These are phyloP conservation scores for Diplosphaera chodatii DNA, from an alignment of 139 green algal genomes.

Conservation along the genomic window DNA sequence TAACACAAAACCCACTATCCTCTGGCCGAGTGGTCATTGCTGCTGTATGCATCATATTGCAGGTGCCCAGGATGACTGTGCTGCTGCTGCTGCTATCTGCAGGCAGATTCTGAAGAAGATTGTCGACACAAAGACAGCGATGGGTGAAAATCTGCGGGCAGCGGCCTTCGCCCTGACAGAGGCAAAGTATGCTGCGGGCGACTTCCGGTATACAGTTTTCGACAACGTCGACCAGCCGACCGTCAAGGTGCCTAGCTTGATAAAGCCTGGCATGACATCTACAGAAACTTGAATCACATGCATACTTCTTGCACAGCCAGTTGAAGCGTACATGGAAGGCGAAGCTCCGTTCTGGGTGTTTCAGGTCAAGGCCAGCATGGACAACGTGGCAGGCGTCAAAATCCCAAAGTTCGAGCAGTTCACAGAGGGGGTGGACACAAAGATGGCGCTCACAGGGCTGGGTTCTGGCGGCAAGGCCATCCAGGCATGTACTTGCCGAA, in stretches of 20 bases:
- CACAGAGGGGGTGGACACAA: slow-evolving; percentile 55
- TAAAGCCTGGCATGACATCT: too few species aligned
- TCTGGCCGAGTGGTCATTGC: too few species aligned
- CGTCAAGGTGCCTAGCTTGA: slow-evolving; percentile 30
- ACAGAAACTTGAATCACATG: too few species aligned
- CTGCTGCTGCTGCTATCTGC: too few species aligned
- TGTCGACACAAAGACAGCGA: slow-evolving; percentile 83
- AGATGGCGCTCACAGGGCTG: slow-evolving; percentile 82
- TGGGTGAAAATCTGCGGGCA: slow-evolving; percentile 87
- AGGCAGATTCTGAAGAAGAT: slow-evolving; percentile 84
- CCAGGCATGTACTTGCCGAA: slow-evolving; percentile 45
- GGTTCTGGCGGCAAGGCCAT: slow-evolving; percentile 90
- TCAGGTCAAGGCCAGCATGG: not conserved
- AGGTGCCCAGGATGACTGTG: too few species aligned
- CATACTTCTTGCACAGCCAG: too few species aligned
- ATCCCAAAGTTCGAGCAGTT: slow-evolving; percentile 86
- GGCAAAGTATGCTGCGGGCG: slow-evolving; percentile 90
- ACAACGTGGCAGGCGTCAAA: slow-evolving; percentile 66
- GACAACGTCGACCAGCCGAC: slow-evolving; percentile 74
- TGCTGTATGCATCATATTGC: too few species aligned
- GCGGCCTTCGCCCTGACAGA: slow-evolving; percentile 91
- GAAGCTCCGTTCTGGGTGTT: too few species aligned
- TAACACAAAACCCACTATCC: too few species aligned
- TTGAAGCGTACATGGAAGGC: too few species aligned
- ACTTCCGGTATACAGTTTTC: slow-evolving; percentile 93